Evolutionary conservation across 306 rosid species (phyloP).

Genomic region (Pyrus communis): DNA sequence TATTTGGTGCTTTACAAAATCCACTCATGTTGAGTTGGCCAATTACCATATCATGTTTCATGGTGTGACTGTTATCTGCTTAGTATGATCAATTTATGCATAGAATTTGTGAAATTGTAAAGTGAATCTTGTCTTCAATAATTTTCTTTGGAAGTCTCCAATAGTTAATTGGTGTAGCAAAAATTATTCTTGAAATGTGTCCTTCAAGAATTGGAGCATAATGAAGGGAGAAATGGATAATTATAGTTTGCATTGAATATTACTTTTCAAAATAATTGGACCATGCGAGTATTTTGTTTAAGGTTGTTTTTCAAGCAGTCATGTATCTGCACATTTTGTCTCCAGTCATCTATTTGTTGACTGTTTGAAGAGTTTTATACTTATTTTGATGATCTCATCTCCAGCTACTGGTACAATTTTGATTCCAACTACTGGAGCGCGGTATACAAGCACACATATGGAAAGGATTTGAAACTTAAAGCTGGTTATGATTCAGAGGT

Average conservation of each 20-base stretch:
- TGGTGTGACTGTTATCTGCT: background rate
- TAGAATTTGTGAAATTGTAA: background rate
- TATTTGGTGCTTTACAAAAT: background rate
- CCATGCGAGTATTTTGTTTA: background rate
- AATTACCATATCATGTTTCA: background rate
- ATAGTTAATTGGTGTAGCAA: background rate
- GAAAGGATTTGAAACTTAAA: constrained; percentile 82
- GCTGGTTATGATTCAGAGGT: constrained; percentile 94
- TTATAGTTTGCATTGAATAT: background rate
- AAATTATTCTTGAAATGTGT: background rate
- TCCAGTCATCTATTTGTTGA: background rate
- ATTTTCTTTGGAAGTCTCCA: background rate
- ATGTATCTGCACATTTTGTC: background rate
- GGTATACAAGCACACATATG: constrained; percentile 86
- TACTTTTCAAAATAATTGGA: background rate
- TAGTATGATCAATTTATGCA: background rate
- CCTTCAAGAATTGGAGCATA: background rate
- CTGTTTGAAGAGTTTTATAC: background rate
- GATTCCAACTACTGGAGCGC: constrained; percentile 90
- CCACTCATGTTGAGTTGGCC: constrained; percentile 1
- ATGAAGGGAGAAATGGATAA: background rate
- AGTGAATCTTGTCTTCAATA: background rate
- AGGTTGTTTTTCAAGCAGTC: background rate
- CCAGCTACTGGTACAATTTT: constrained; percentile 85
- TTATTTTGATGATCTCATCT: constrained; percentile 9